phyloP scores from a whole-genome alignment of 2,329 filamentous ascomycete species.

The Trichoderma sp. region DNA sequence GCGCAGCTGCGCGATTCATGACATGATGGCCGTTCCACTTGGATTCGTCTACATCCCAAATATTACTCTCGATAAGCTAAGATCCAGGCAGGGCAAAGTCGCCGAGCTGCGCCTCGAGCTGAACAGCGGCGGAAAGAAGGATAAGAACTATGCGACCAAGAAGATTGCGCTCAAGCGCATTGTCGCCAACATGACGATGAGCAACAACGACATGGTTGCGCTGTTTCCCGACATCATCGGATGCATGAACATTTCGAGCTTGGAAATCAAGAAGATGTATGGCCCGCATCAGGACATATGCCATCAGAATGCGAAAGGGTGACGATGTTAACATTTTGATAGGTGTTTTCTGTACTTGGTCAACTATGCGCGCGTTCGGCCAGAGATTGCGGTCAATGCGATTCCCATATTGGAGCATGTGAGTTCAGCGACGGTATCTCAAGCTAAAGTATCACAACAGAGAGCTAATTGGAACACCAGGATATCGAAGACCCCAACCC shows the following conservation, averaged over 20 bases:
- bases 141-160: slow-evolving; percentile 93
- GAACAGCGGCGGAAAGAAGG: slow-evolving; percentile 92
- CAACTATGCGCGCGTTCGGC: slow-evolving; percentile 93
- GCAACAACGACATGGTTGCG: slow-evolving; percentile 99
- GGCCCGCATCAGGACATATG: slow-evolving; percentile 36
- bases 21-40: slow-evolving; percentile 53
- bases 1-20: slow-evolving; percentile 20
- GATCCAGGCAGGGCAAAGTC: slow-evolving; percentile 87
- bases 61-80: slow-evolving; percentile 54
- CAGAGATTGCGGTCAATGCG: slow-evolving; percentile 91
- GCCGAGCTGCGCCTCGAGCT: slow-evolving; percentile 94
- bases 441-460: slow-evolving; percentile 19
- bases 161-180: slow-evolving; percentile 99
- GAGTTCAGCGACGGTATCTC: slow-evolving; percentile 36
- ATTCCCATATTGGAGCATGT: slow-evolving; percentile 84
- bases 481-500: slow-evolving; percentile 95
- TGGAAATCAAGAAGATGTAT: slow-evolving; percentile 99
- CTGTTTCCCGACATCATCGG: slow-evolving; percentile 93
- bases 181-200: slow-evolving; percentile 99
- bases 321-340: slow-evolving; percentile 21
- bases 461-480: slow-evolving; percentile 47
- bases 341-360: slow-evolving; percentile 98
- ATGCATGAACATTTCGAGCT: slow-evolving; percentile 91
- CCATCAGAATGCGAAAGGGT: background rate
- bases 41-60: slow-evolving; percentile 52